Evolutionary conservation across 495 filamentous ascomycete genomes (phyloP), one percentile per base, ranked within the genome.

Genomic region (Aspergillus sclerotioniger): DNA sequence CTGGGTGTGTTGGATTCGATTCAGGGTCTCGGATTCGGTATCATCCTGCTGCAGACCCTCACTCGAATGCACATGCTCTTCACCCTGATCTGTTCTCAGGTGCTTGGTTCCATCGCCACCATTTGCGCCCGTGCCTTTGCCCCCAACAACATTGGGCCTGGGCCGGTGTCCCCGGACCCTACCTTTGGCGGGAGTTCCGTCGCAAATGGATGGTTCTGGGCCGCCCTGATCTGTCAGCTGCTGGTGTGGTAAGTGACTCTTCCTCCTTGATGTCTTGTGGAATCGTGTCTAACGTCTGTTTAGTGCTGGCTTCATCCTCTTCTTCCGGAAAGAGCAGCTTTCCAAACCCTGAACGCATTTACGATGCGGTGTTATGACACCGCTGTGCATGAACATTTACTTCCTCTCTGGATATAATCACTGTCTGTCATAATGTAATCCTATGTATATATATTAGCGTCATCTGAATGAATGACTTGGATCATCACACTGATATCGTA

Each of bases 301-400:
- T 52, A 76, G 81, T 59, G 66, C 81, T 25, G 85, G 86, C 0
- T 89, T 85, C 69, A 78, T 86, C 49, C 74, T 81, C 62, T 88
- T 87, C 72, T 89, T 88, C 76, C 75, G 86, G 44, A 87, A 85
- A 72, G 86, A 88, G 68, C 86, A 88, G 66, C 77, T 88, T 48
- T 75, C 75, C 35, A 89, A 89, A 76, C 86, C 86, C n/a, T 85
- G 62, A 66, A 49, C 39, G 15, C 8, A 28, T 45, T 8, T 25
- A 25, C 25, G 25, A 25, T 25, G 25, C 25, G 25, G 25, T 25
- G 25, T 25, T 25, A 25, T 25, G 25, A 25, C 25, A 25, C 25
- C 25, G 25, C 25, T 25, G 25, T 25, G 25, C 25, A 25, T 25
- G 25, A 25, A 25, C 25, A 25, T 25, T 25, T 25, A 25, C 25